Conservation (phyloP, 2,329 filamentous ascomycete species). For the Blastomyces emzantsi region DNA sequence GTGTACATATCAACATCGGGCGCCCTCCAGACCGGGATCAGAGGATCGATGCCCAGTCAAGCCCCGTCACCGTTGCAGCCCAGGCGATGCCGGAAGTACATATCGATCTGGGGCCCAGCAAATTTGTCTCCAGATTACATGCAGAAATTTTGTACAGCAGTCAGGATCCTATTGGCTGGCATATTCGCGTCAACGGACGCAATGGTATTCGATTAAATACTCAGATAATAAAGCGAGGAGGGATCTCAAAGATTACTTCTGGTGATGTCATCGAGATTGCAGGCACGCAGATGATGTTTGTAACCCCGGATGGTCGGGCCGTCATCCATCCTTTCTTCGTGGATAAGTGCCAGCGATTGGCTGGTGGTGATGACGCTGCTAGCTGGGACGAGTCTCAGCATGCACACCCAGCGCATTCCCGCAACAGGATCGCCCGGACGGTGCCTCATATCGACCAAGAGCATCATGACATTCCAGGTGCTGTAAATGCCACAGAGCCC, state of each 20-base stretch:
- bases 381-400: slow-evolving; percentile 32
- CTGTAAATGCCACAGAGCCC: neutral
- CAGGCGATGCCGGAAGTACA: slow-evolving; percentile 51
- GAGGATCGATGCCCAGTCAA: slow-evolving; percentile 37
- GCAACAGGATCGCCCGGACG: slow-evolving; percentile 16
- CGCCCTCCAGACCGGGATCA: slow-evolving; percentile 41
- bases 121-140: slow-evolving; percentile 69
- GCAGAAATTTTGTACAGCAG: slow-evolving; percentile 67
- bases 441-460: slow-evolving; percentile 3
- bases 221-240: slow-evolving; percentile 56
- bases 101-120: slow-evolving; percentile 80
- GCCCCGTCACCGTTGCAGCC: slow-evolving; percentile 38
- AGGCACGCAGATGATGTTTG: slow-evolving; percentile 97
- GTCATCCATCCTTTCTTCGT: slow-evolving; percentile 61
- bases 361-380: slow-evolving; percentile 33
- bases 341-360: slow-evolving; percentile 51
- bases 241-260: slow-evolving; percentile 60
- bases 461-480: neutral
- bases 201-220: slow-evolving; percentile 87
- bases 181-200: slow-evolving; percentile 76
- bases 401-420: slow-evolving; percentile 25
- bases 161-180: slow-evolving; percentile 57
- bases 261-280: slow-evolving; percentile 88
- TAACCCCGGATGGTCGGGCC: slow-evolving; percentile 69
- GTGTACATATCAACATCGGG: slow-evolving; percentile 42